These are phyloP conservation scores for Colletotrichum somersetense DNA, from an alignment of 2,329 filamentous ascomycete species.

Conservation along the genomic window DNA sequence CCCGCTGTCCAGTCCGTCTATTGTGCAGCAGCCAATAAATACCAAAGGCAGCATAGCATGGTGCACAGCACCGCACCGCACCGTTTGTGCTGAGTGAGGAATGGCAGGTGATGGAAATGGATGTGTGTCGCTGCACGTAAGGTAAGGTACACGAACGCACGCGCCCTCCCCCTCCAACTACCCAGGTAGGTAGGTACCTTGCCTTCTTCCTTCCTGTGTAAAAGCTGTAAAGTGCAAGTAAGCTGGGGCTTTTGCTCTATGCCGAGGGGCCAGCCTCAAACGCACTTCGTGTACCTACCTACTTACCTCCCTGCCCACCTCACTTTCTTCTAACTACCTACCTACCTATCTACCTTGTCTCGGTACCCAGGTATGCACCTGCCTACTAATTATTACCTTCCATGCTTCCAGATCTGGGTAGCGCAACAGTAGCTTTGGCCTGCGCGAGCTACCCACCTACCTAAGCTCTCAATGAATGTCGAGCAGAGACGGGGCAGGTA, in stretches of 20 bases:
- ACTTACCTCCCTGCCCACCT: conserved; percentile 6
- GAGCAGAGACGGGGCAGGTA: not conserved
- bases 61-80: not conserved
- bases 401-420: not conserved
- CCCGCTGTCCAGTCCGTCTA: not conserved
- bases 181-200: too few relatives aligned
- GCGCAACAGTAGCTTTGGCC: not conserved
- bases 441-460: not conserved
- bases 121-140: not conserved
- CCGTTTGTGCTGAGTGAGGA: conserved; percentile 1
- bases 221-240: conserved; percentile 1
- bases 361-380: not conserved
- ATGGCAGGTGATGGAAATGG: not conserved
- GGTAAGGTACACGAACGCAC: not conserved
- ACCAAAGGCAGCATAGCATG: not conserved
- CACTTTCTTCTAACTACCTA: conserved; percentile 1
- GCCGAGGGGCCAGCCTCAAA: conserved; percentile 1
- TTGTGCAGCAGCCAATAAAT: conserved; percentile 2
- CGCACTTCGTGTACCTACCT: not conserved
- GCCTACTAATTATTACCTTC: not conserved
- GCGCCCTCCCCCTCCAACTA: not conserved
- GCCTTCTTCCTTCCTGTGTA: not conserved
- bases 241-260: conserved; percentile 10
- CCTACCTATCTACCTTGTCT: not conserved
- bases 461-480: not conserved